Evolutionary conservation across 352 stramenopile genomes (phyloP).

Genomic region (Ophiocytium majus): DNA sequence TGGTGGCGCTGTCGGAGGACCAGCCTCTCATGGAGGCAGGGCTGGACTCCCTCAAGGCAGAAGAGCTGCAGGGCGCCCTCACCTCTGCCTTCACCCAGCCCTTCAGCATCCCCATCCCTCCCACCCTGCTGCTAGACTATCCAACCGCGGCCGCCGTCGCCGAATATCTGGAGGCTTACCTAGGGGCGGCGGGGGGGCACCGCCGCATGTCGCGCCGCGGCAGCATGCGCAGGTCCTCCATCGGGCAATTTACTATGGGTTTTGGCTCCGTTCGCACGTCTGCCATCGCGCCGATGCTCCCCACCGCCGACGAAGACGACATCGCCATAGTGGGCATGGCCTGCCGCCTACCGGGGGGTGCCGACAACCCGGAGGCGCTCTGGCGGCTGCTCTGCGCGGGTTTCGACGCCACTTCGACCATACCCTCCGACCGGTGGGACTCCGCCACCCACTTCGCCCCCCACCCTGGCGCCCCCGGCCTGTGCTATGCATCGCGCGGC

Average conservation of each 20-base stretch:
- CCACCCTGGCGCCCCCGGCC: not conserved
- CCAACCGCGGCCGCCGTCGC: slow-evolving; percentile 52
- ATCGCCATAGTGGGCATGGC: slow-evolving; percentile 57
- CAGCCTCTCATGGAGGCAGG: slow-evolving; percentile 56
- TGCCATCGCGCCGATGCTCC: too few relatives aligned
- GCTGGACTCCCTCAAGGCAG: slow-evolving; percentile 56
- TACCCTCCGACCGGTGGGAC: slow-evolving; percentile 46
- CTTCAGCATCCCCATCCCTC: slow-evolving; percentile 27
- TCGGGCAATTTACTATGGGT: too few relatives aligned
- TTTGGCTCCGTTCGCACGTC: too few relatives aligned
- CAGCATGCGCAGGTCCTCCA: too few relatives aligned
- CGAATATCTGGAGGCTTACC: slow-evolving; percentile 30
- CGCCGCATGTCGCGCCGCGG: not conserved
- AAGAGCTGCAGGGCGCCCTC: slow-evolving; percentile 45
- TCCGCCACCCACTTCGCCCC: slow-evolving; percentile 16
- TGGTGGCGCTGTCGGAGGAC: too few relatives aligned
- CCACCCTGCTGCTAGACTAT: slow-evolving; percentile 62
- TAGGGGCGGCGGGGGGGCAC: too few relatives aligned
- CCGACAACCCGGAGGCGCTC: slow-evolving; percentile 55
- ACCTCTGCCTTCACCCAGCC: slow-evolving; percentile 13
- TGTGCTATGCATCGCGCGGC: slow-evolving; percentile 32
- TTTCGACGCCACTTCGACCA: slow-evolving; percentile 36
- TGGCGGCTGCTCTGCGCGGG: slow-evolving; percentile 54
- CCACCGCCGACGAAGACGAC: too few relatives aligned
- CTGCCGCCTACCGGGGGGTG: slow-evolving; percentile 58